Evolutionary conservation across 2,329 filamentous ascomycete species (phyloP).

Genomic region (Thelonectria rubi): DNA sequence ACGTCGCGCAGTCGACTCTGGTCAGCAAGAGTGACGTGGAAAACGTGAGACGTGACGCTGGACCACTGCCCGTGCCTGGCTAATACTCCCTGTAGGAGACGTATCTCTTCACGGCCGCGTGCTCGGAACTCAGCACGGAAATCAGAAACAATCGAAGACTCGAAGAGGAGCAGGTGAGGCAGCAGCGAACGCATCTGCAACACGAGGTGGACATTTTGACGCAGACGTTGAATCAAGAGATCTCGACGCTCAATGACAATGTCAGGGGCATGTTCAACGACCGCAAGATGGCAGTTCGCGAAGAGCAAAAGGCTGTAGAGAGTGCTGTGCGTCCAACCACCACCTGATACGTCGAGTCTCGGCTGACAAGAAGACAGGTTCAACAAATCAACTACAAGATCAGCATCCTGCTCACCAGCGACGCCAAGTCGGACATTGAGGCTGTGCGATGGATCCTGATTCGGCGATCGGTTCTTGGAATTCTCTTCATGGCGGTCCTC

Average conservation of each 20-base stretch:
- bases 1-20: constrained; percentile 79
- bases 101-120: constrained; percentile 93
- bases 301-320: constrained; percentile 87
- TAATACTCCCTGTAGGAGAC: constrained; percentile 65
- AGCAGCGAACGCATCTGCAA: constrained; percentile 85
- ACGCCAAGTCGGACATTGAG: constrained; percentile 92
- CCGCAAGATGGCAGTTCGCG: constrained; percentile 88
- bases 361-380: constrained; percentile 61
- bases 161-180: constrained; percentile 82
- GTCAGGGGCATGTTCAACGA: constrained; percentile 98
- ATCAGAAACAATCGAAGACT: constrained; percentile 79
- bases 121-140: constrained; percentile 89
- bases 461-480: constrained; percentile 69
- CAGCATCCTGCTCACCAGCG: constrained; percentile 86
- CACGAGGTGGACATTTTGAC: constrained; percentile 94
- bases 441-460: constrained; percentile 87
- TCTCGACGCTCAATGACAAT: constrained; percentile 83
- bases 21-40: constrained; percentile 93
- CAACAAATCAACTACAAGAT: constrained; percentile 98
- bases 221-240: constrained; percentile 86
- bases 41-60: constrained; percentile 63
- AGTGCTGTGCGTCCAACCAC: constrained; percentile 67
- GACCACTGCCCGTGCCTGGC: constrained; percentile 1
- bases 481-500: constrained; percentile 71
- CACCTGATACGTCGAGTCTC: not conserved